These are phyloP conservation scores for Nitzschia putrida DNA, from an alignment of 108 stramenopile genomes.

Conservation along the genomic window DNA sequence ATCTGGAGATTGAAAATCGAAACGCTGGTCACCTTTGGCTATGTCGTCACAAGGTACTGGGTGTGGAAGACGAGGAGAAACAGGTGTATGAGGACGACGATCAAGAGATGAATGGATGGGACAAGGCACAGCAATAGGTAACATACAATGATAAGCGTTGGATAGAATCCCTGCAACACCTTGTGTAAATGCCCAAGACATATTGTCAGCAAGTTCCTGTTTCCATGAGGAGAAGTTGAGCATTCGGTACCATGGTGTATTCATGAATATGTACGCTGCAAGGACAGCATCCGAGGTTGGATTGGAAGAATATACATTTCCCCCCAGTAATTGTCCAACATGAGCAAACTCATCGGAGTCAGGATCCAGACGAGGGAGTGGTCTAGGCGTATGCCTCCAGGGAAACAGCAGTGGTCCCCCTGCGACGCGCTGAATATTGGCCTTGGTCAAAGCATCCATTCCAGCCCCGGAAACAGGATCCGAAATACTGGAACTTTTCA, in stretches of 20 bases:
- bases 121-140: background rate
- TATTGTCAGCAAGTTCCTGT: conserved; percentile 27
- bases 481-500: background rate
- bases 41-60: background rate
- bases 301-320: conserved; percentile 20
- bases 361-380: conserved; percentile 22
- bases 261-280: conserved; percentile 27
- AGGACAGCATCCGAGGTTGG: conserved; percentile 24
- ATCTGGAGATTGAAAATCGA: background rate
- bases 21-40: background rate
- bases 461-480: conserved; percentile 5
- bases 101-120: too few relatives aligned
- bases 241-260: conserved; percentile 16
- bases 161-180: conserved; percentile 18
- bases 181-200: conserved; percentile 29
- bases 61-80: background rate
- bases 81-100: too few relatives aligned
- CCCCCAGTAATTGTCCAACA: conserved; percentile 26
- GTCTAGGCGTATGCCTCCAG: conserved; percentile 21
- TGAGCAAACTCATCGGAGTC: conserved; percentile 12
- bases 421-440: conserved; percentile 13
- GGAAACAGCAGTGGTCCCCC: conserved; percentile 22
- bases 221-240: conserved; percentile 24
- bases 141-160: conserved; percentile 25
- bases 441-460: conserved; percentile 2